A percentile compares a stretch with the other conserved stretches of the same genome.
Evolutionary conservation across 2,329 filamentous ascomycete genomes (phyloP).

Genomic region (Phaeophleospora eucalypticola): DNA sequence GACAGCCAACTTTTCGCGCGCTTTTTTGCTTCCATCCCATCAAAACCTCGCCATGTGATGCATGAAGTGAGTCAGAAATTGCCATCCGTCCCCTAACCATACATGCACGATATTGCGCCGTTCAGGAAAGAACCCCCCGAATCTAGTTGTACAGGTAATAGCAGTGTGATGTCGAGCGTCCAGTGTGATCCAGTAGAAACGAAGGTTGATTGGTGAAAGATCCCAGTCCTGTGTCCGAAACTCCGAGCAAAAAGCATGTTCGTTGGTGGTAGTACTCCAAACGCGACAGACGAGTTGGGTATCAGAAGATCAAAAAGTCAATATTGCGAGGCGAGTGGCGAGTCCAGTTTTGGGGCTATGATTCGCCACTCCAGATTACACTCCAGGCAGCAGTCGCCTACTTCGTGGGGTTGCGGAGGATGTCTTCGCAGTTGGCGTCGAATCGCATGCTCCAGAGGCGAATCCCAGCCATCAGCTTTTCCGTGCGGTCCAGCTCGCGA

Average conservation of each 20-base stretch:
- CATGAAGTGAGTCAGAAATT: too few species aligned
- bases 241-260: too few species aligned
- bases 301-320: neutral
- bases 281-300: neutral
- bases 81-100: too few species aligned
- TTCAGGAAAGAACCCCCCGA: neutral
- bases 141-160: neutral
- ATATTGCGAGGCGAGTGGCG: too few species aligned
- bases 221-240: neutral
- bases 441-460: conserved; percentile 89
- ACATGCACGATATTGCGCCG: too few species aligned
- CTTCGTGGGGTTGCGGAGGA: conserved; percentile 57
- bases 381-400: conserved; percentile 30
- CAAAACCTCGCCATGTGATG: neutral
- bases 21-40: neutral
- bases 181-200: neutral
- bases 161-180: neutral
- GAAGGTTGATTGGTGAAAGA: neutral
- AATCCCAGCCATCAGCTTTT: conserved; percentile 87
- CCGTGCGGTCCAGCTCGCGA: conserved; percentile 80
- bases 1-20: neutral
- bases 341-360: too few species aligned
- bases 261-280: too few species aligned
- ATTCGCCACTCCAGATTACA: too few species aligned
- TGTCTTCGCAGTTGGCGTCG: conserved; percentile 91